Evolutionary conservation across 371 early-diverging fungal genomes (phyloP).

Genomic region (Blyttiomyces sp.): DNA sequence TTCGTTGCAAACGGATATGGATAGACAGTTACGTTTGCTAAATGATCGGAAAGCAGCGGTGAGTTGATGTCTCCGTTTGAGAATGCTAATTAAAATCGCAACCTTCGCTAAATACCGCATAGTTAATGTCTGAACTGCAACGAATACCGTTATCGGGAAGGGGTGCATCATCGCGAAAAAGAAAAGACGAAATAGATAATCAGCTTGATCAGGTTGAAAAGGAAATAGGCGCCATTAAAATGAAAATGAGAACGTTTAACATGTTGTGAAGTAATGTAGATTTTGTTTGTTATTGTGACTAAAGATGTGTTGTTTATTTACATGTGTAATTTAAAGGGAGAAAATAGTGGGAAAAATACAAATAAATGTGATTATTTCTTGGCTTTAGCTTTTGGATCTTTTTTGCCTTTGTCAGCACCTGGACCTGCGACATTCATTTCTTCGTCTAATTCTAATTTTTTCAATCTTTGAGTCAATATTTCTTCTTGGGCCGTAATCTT

Average conservation of each 20-base stretch:
- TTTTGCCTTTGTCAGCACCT: slow-evolving; percentile 24
- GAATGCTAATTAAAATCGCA: neutral
- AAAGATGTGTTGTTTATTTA: neutral
- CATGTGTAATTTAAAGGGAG: too few relatives aligned
- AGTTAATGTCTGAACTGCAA: slow-evolving; percentile 22
- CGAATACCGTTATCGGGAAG: slow-evolving; percentile 13
- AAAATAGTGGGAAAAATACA: too few relatives aligned
- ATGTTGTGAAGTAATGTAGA: slow-evolving; percentile 9
- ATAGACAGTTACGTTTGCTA: slow-evolving; percentile 7
- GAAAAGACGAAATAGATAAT: slow-evolving; percentile 25
- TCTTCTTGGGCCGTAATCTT: slow-evolving; percentile 41
- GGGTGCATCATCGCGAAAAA: slow-evolving; percentile 5
- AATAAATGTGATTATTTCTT: slow-evolving; percentile 22
- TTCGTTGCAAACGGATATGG: slow-evolving; percentile 11
- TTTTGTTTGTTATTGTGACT: slow-evolving; percentile 1
- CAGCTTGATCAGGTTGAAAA: slow-evolving; percentile 22
- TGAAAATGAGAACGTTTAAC: slow-evolving; percentile 22
- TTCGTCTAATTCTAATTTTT: slow-evolving; percentile 32
- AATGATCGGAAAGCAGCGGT: slow-evolving; percentile 16
- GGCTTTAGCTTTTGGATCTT: slow-evolving; percentile 23
- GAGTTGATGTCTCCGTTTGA: neutral
- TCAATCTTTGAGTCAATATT: slow-evolving; percentile 15
- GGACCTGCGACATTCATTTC: slow-evolving; percentile 1
- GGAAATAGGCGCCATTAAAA: slow-evolving; percentile 13
- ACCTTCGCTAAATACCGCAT: too few relatives aligned